Conservation (phyloP, 768 basidiomycete species). For the Xerocomellus amylosporus region DNA sequence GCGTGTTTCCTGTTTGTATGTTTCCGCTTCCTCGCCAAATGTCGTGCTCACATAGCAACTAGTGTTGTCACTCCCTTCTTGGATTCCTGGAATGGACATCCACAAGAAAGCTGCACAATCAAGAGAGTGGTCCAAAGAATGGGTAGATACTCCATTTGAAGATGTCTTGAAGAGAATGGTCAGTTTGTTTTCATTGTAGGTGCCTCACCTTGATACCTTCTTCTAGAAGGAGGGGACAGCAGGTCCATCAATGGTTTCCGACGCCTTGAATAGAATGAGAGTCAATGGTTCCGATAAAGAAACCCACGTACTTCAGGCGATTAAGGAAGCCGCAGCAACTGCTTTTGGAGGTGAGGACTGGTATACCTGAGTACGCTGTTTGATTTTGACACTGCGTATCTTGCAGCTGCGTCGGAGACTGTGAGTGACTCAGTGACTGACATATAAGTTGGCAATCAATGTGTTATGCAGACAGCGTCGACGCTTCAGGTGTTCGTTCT, state of each 20-base stretch:
- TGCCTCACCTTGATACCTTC: background rate
- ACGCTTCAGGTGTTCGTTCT: constrained; percentile 32
- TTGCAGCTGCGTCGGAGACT: constrained; percentile 19
- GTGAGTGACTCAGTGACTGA: background rate
- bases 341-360: constrained; percentile 19
- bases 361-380: background rate
- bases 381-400: background rate
- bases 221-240: constrained; percentile 12
- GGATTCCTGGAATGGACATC: constrained; percentile 32
- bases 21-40: background rate
- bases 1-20: constrained; percentile 10
- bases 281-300: background rate
- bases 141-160: constrained; percentile 23
- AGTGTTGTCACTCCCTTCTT: constrained; percentile 26
- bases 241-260: constrained; percentile 16
- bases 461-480: constrained; percentile 20
- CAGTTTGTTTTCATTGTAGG: background rate
- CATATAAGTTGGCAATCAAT: background rate
- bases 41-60: constrained; percentile 9
- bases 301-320: constrained; percentile 1
- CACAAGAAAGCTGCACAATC: constrained; percentile 22
- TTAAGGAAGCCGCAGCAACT: constrained; percentile 22
- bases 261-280: constrained; percentile 9
- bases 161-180: constrained; percentile 14
- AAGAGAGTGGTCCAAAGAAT: constrained; percentile 15